A percentile compares a stretch with the other conserved stretches of the same genome.
Conservation (phyloP, 495 filamentous ascomycete genomes). For the Trichoderma reesei region DNA sequence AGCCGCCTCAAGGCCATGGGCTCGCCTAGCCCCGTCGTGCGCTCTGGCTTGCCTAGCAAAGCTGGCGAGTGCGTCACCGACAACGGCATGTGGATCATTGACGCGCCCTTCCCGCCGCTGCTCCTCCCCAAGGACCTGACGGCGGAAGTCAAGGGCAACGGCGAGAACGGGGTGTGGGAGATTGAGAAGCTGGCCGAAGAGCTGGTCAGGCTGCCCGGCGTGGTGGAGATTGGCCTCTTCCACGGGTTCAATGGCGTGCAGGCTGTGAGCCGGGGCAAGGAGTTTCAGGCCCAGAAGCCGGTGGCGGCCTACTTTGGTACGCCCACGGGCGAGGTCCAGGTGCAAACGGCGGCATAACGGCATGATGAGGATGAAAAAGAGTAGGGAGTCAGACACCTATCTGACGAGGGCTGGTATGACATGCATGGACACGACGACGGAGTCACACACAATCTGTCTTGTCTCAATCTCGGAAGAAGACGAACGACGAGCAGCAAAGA, state of each 20-base stretch:
- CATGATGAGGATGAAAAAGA: not conserved
- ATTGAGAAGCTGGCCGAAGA: constrained; percentile 58
- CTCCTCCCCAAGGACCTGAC: constrained; percentile 50
- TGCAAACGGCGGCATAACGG: constrained; percentile 14
- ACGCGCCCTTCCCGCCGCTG: constrained; percentile 73
- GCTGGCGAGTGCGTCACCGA: constrained; percentile 82
- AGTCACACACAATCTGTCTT: too few species aligned
- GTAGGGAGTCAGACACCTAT: not conserved
- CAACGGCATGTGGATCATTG: constrained; percentile 87
- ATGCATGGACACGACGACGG: too few species aligned
- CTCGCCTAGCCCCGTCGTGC: constrained; percentile 53
- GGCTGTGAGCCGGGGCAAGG: constrained; percentile 44
- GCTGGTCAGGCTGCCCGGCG: constrained; percentile 76
- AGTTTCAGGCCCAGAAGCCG: constrained; percentile 74
- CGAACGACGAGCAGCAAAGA: not conserved
- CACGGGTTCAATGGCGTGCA: constrained; percentile 63
- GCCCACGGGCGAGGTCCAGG: constrained; percentile 44
- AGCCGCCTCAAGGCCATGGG: constrained; percentile 59
- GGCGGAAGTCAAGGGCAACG: constrained; percentile 31
- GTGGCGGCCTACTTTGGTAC: constrained; percentile 92
- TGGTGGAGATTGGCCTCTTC: constrained; percentile 89
- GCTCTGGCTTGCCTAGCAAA: constrained; percentile 58
- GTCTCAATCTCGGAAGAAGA: too few species aligned
- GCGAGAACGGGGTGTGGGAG: constrained; percentile 57
- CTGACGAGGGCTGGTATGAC: too few species aligned